Evolutionary conservation across 2,329 filamentous ascomycete species (phyloP), one percentile per base, ranked within the genome.

Genomic region (Huntiella moniliformis): DNA sequence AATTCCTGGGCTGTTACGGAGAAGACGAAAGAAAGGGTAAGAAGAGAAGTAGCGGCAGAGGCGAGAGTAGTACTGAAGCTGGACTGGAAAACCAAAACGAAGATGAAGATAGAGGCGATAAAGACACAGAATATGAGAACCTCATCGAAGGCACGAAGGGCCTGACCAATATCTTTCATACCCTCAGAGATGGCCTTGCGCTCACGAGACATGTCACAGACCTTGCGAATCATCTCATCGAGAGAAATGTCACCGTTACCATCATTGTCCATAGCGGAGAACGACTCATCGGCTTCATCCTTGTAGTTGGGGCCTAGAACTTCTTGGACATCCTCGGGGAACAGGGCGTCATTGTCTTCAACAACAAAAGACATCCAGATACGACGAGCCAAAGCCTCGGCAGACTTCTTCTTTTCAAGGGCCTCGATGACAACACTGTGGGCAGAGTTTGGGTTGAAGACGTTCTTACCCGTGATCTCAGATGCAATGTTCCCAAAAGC

Each of bases 291-390:
- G 2, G 91, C 91, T 51, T 94, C 83, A 0, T 73, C 67, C 51
- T 76, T 74, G 55, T 81, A 78, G 4, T 74, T 73, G 0, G 73
- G 65, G 2, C 88, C 88, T 49, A 98, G 77, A 7, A 96, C 88
- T 58, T 96, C 88, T 28, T 78, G 59, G 34, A 98, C 71, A 57
- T 98, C 91, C 4, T 94, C 85, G 6, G 73, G 62, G 53, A 73
- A 83, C 6, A 98, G 68, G 0, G 79, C 67, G 36, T 95, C 84
- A 49, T 78, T 78, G 54, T 85, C 86, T 61, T 96, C 88, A 3
- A 91, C 76, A 1, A 94, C 91, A 58, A 95, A 93, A 1, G 87
- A 95, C 84, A 95, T 93, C 91, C 91, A 96, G 51, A 96, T 79
- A 56, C 91, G 81, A 53, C 77, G 80, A n/a, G 84, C 87, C 48